Conservation (phyloP, 2,329 filamentous ascomycete genomes). For the Penicillium sp. region DNA sequence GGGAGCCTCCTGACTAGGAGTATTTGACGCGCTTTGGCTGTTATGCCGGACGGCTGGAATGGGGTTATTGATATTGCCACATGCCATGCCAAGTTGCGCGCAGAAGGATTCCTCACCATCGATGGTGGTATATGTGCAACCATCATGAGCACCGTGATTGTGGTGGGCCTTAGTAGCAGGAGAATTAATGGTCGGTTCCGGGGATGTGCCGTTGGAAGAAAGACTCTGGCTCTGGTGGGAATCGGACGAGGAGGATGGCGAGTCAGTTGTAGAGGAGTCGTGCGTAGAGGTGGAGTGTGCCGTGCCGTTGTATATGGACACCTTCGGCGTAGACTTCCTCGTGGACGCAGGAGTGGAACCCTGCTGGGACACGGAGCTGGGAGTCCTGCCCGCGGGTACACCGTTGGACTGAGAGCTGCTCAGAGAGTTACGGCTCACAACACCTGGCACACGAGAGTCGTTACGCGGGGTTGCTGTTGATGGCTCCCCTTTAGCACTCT, state of each 20-base stretch:
- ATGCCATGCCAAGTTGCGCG: conserved; percentile 38
- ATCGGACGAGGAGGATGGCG: conserved; percentile 43
- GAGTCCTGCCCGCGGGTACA: no score
- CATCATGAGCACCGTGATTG: no score
- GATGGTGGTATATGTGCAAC: conserved; percentile 21
- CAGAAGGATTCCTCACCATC: conserved; percentile 41
- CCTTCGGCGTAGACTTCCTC: no score
- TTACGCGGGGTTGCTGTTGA: conserved; percentile 26
- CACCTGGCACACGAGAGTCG: conserved; percentile 23
- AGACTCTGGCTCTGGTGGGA: conserved; percentile 37
- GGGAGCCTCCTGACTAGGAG: no score
- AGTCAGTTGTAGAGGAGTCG: no score
- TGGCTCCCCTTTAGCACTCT: no score
- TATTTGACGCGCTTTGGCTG: no score
- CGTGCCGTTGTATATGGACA: no score
- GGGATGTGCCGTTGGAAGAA: conserved; percentile 45
- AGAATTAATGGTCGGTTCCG: conserved; percentile 39
- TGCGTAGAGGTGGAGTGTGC: no score
- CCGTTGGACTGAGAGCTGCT: conserved; percentile 10
- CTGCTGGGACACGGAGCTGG: no score
- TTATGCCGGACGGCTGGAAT: conserved; percentile 33
- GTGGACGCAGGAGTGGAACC: no score
- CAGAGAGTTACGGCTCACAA: conserved; percentile 23
- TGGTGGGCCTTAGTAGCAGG: no score
- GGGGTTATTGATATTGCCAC: conserved; percentile 39